phyloP scores from a whole-genome alignment of 305 asterid species.

The Solanum chacoense region DNA sequence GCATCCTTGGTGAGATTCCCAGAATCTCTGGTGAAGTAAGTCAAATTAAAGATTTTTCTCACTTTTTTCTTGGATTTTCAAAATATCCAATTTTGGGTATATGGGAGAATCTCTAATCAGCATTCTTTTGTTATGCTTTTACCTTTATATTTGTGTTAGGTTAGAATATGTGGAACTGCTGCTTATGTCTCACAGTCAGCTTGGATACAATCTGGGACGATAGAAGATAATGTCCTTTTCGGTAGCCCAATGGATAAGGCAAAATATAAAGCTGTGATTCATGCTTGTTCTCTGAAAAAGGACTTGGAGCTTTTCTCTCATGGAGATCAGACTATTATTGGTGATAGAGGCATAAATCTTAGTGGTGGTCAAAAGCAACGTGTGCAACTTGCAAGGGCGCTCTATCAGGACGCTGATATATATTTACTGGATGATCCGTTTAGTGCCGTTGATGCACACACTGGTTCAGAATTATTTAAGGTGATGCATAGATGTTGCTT shows the following conservation, averaged over 20 bases:
- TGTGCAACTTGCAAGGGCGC: conserved; percentile 74
- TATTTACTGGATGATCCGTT: conserved; percentile 78
- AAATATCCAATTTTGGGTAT: conserved; percentile 2
- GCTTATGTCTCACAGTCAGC: conserved; percentile 96
- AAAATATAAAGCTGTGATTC: conserved; percentile 73
- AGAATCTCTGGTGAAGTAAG: conserved; percentile 88
- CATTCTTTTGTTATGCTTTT: conserved; percentile 1
- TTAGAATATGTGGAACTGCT: conserved; percentile 68
- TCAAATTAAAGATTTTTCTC: conserved; percentile 9
- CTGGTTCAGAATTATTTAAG: conserved; percentile 83
- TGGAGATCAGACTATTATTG: conserved; percentile 75
- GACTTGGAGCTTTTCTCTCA: conserved; percentile 66
- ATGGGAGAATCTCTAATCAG: background rate
- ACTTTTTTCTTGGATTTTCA: background rate
- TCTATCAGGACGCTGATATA: conserved; percentile 70
- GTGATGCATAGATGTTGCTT: conserved; percentile 17
- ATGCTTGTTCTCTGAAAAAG: conserved; percentile 68
- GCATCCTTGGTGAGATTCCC: conserved; percentile 96
- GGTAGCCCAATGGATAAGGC: conserved; percentile 92
- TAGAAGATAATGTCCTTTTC: conserved; percentile 83
- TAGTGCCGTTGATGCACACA: conserved; percentile 85
- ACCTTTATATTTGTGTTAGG: conserved; percentile 31
- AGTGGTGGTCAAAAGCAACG: conserved; percentile 87
- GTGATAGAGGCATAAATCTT: conserved; percentile 75
- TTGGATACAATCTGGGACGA: conserved; percentile 96